These are phyloP conservation scores for Monosiga brevicollis DNA, from an alignment of 78 protist genomes.

Conservation along the genomic window DNA sequence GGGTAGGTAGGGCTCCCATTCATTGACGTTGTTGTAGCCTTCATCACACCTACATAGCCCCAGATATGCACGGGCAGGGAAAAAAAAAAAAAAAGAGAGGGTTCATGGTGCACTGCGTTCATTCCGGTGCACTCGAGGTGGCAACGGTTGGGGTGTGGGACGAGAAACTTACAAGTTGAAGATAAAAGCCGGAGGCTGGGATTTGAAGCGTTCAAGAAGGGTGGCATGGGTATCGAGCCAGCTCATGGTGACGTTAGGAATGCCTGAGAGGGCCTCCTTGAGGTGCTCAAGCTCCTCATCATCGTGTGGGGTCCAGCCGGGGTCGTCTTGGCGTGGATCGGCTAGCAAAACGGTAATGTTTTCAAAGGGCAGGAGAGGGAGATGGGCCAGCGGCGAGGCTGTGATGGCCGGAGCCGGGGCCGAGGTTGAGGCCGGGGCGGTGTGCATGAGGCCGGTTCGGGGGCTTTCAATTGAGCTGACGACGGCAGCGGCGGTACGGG, in stretches of 20 bases:
- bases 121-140: too few species aligned
- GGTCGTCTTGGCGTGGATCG: background rate
- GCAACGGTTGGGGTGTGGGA: too few species aligned
- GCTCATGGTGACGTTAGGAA: background rate
- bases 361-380: too few species aligned
- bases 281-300: background rate
- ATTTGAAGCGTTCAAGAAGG: background rate
- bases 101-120: too few species aligned
- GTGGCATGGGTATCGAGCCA: background rate
- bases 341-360: background rate
- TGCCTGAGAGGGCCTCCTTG: background rate
- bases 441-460: too few species aligned
- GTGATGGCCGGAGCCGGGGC: too few species aligned
- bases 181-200: background rate
- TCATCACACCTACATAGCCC: background rate
- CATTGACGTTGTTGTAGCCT: background rate
- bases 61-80: too few species aligned
- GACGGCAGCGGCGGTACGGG: too few species aligned
- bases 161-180: background rate
- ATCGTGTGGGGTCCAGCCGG: background rate
- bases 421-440: too few species aligned
- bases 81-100: too few species aligned
- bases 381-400: too few species aligned
- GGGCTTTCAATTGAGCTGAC: too few species aligned
- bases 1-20: background rate